Conservation (phyloP, 495 filamentous ascomycete genomes). For the Xylona heveae region DNA sequence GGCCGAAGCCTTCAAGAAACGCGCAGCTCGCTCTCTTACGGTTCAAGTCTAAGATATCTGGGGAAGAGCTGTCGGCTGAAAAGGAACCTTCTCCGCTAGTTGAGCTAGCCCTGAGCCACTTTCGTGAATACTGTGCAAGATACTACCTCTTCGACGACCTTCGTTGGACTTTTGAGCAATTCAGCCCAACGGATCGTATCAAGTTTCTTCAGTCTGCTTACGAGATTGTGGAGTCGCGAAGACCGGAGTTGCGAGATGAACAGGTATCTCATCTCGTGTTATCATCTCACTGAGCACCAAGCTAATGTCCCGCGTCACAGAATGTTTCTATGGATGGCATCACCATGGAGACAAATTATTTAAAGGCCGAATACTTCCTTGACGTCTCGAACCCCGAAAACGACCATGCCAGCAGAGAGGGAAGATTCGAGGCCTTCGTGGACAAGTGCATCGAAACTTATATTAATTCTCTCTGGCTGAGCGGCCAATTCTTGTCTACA, state of each 20-base stretch:
- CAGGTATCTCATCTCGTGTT: too few species aligned
- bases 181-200: constrained; percentile 16
- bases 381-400: constrained; percentile 14
- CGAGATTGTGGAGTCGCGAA: constrained; percentile 9
- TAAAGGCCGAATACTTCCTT: constrained; percentile 36
- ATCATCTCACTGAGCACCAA: too few species aligned
- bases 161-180: constrained; percentile 18
- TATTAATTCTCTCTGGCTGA: constrained; percentile 10
- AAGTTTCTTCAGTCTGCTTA: constrained; percentile 19
- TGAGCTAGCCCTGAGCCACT: constrained; percentile 24
- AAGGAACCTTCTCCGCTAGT: constrained; percentile 19
- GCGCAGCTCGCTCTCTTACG: constrained; percentile 18
- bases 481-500: constrained; percentile 16
- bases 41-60: constrained; percentile 2
- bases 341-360: constrained; percentile 26
- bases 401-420: constrained; percentile 13
- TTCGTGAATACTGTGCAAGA: constrained; percentile 25
- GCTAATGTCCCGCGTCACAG: too few species aligned
- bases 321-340: too few species aligned
- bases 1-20: constrained; percentile 19
- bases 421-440: constrained; percentile 27
- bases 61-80: too few species aligned
- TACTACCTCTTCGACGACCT: constrained; percentile 33
- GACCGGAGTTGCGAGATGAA: too few species aligned
- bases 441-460: constrained; percentile 26